Percentiles rank a stretch among this genome's conserved stretches.
phyloP scores from a whole-genome alignment of 2,329 filamentous ascomycete species.

The Talaromyces funiculosus region DNA sequence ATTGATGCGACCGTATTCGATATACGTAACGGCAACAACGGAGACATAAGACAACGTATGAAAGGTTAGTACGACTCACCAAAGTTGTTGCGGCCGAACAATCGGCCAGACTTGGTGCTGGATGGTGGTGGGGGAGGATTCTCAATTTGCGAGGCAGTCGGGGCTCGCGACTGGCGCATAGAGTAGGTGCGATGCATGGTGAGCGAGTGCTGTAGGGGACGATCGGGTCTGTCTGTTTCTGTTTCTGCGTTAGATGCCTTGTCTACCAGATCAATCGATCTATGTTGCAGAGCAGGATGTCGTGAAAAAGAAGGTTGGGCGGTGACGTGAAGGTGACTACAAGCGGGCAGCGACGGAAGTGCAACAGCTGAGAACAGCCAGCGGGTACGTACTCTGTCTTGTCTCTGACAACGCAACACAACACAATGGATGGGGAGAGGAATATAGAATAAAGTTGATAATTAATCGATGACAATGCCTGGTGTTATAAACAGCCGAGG shows the following conservation, averaged over 20 bases:
- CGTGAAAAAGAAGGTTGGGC: neutral
- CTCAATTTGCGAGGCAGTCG: constrained; percentile 84
- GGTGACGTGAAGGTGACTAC: constrained; percentile 15
- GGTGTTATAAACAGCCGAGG: neutral
- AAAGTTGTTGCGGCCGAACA: constrained; percentile 81
- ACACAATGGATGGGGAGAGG: neutral
- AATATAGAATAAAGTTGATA: neutral
- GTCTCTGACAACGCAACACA: neutral
- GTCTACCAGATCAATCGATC: neutral
- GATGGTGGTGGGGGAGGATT: constrained; percentile 90
- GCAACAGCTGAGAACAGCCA: neutral
- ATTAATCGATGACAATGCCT: neutral
- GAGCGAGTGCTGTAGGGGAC: neutral
- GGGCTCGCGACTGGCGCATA: constrained; percentile 94
- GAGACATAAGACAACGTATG: too few species aligned
- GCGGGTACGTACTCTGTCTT: neutral
- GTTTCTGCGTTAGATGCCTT: neutral
- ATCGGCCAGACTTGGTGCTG: constrained; percentile 80
- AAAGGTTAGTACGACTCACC: constrained; percentile 61
- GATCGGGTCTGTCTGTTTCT: neutral
- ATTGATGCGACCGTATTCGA: neutral
- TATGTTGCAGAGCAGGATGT: too few species aligned
- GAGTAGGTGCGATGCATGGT: constrained; percentile 97
- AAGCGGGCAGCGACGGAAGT: constrained; percentile 12
- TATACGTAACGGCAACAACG: neutral